Conservation (phyloP, 2,329 filamentous ascomycete species). For the Cladosporium halotolerans region DNA sequence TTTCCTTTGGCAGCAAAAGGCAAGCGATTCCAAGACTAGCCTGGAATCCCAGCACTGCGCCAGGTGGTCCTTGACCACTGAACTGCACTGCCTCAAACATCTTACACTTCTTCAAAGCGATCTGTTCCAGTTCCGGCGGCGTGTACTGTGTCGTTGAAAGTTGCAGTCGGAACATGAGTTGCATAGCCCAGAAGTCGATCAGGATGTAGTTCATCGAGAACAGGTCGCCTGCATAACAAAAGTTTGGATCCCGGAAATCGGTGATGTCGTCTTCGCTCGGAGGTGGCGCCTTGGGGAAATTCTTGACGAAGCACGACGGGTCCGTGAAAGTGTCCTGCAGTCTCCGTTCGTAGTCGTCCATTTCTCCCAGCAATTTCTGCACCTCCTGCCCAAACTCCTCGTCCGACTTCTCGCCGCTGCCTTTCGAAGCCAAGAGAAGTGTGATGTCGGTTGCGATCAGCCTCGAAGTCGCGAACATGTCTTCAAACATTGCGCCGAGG, state of each 20-base stretch:
- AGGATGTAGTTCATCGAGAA: slow-evolving; percentile 69
- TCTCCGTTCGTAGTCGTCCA: slow-evolving; percentile 37
- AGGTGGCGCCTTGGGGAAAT: slow-evolving; percentile 52
- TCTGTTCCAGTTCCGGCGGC: slow-evolving; percentile 45
- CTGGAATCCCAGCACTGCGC: slow-evolving; percentile 66
- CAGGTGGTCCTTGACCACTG: slow-evolving; percentile 64
- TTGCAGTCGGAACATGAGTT: slow-evolving; percentile 75
- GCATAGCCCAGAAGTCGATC: slow-evolving; percentile 71
- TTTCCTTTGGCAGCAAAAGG: slow-evolving; percentile 72
- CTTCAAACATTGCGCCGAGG: slow-evolving; percentile 56
- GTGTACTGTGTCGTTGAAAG: slow-evolving; percentile 45
- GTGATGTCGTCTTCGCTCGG: slow-evolving; percentile 57
- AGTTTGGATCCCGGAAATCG: slow-evolving; percentile 62
- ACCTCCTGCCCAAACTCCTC: slow-evolving; percentile 61
- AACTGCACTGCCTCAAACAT: slow-evolving; percentile 66
- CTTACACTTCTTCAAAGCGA: slow-evolving; percentile 67
- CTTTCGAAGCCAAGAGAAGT: slow-evolving; percentile 64
- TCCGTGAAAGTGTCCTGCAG: slow-evolving; percentile 60
- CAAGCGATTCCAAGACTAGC: slow-evolving; percentile 68
- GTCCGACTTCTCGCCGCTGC: slow-evolving; percentile 58
- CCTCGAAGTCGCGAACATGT: slow-evolving; percentile 59
- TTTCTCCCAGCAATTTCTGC: slow-evolving; percentile 40
- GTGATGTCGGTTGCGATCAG: slow-evolving; percentile 76
- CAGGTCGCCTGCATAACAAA: slow-evolving; percentile 63
- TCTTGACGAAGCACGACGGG: slow-evolving; percentile 55